Evolutionary conservation across 148 eudicot species (phyloP), one percentile per base, ranked within the genome.

Genomic region (Euryodendron excelsum): DNA sequence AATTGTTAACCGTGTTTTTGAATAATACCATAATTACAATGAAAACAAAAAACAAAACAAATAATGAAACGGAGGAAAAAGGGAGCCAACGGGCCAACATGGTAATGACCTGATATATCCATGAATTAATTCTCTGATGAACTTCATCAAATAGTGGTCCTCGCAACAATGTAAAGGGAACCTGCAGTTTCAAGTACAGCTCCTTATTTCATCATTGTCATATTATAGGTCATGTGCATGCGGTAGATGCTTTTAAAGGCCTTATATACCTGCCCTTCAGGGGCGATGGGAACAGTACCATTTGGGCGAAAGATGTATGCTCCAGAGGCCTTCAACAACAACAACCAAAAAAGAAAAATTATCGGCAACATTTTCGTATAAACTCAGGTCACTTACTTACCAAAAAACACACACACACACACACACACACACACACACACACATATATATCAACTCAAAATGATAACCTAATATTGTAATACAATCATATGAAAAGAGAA

Each of bases 231-330:
- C 11, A 15, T 13, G 12, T 25, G n/a, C 63, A 28, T 31, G 56
- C 6, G 1, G 28, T 33, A 41, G 48, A 74, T 78, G 44, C 52
- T 45, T 67, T 9, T 15, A 5, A 44, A 56, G 30, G 31, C 5
- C 39, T 9, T 48, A 33, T 11, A 76, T 87, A 93, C 99, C 98
- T 85, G 72, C 64, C 67, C 86, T 59, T 88, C 81, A 56, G 87
- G 52, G 80, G 80, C 47, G 17, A 96, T 80, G 66, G 91, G 74
- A 36, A 76, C 73, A 33, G 91, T 78, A 56, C 92, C 90, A 85
- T 96, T 93, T 75, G 99, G 97, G 56, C 99, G 98, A 77, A 96
- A 96, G 74, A 93, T 44, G 66, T 96, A 96, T 45, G 99, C 99
- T 69, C 99, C 98, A 74, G 96, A 90, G 34, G 98, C 92, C 99